A percentile compares a stretch with the other conserved stretches of the same genome.
phyloP scores from a whole-genome alignment of 495 filamentous ascomycete genomes.

The Usnea hakonensis region DNA sequence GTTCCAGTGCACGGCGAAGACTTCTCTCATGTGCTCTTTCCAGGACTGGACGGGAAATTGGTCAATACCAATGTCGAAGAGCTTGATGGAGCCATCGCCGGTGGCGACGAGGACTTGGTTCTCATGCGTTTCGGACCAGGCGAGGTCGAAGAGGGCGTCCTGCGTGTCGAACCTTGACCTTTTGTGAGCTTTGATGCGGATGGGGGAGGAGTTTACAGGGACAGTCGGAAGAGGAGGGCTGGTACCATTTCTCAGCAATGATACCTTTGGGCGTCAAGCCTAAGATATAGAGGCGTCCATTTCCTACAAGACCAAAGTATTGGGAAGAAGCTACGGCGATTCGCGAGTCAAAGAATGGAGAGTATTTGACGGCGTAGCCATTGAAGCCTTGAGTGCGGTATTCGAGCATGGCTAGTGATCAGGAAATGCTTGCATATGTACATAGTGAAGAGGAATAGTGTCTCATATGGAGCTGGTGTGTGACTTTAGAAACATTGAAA shows the following conservation, averaged over 20 bases:
- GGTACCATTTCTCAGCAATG: slow-evolving; percentile 64
- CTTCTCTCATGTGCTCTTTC: slow-evolving; percentile 85
- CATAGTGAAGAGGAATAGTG: background rate
- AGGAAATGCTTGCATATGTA: background rate
- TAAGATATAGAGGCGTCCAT: slow-evolving; percentile 79
- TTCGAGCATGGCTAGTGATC: slow-evolving; percentile 60
- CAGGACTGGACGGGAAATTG: slow-evolving; percentile 81
- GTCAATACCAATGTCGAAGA: slow-evolving; percentile 73
- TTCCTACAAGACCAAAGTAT: slow-evolving; percentile 95
- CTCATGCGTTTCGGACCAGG: slow-evolving; percentile 92
- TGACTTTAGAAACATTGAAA: background rate
- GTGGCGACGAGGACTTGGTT: slow-evolving; percentile 81
- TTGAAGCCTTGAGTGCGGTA: slow-evolving; percentile 90
- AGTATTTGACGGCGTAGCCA: slow-evolving; percentile 93
- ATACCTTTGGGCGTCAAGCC: slow-evolving; percentile 75
- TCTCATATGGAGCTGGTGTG: background rate
- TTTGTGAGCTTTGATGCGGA: slow-evolving; percentile 6
- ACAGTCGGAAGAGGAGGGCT: slow-evolving; percentile 2
- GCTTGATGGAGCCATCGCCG: slow-evolving; percentile 88
- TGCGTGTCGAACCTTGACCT: slow-evolving; percentile 77
- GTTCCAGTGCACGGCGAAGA: slow-evolving; percentile 89
- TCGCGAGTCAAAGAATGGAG: slow-evolving; percentile 91
- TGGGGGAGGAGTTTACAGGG: background rate
- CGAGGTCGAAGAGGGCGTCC: slow-evolving; percentile 86
- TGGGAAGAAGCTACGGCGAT: slow-evolving; percentile 78